phyloP scores from a whole-genome alignment of 176 grass and related monocot species.

The Saccharum spontaneum region DNA sequence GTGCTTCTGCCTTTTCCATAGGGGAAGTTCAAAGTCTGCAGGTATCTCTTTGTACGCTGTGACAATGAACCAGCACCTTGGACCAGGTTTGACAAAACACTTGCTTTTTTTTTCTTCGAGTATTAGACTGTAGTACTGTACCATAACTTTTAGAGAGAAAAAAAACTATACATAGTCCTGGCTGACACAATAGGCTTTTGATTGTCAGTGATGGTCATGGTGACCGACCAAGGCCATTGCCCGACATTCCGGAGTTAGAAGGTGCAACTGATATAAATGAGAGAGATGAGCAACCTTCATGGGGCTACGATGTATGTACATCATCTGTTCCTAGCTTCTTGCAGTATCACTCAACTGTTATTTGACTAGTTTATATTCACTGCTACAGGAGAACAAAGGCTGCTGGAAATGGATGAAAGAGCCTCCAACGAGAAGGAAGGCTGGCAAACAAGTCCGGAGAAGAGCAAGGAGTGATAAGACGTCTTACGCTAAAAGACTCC shows the following conservation, averaged over 20 bases:
- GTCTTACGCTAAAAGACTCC: constrained; percentile 55
- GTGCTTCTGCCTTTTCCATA: constrained; percentile 26
- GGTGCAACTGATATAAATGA: constrained; percentile 53
- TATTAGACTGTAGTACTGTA: background rate
- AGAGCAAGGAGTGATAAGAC: constrained; percentile 36
- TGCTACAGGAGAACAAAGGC: constrained; percentile 49
- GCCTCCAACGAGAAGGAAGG: constrained; percentile 61
- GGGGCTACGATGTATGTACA: constrained; percentile 74
- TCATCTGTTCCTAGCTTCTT: constrained; percentile 11
- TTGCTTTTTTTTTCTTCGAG: background rate
- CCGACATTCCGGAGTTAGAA: constrained; percentile 66
- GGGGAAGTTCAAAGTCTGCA: constrained; percentile 78
- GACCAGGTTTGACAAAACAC: constrained; percentile 62
- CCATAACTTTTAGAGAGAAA: background rate
- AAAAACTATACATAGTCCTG: background rate
- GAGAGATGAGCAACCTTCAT: constrained; percentile 63
- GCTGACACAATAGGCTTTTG: constrained; percentile 13
- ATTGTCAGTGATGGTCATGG: constrained; percentile 73
- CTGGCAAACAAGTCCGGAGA: constrained; percentile 40
- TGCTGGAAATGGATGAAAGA: constrained; percentile 84
- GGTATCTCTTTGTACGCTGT: constrained; percentile 91
- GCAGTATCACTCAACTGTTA: background rate
- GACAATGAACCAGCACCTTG: constrained; percentile 93
- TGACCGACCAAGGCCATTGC: constrained; percentile 71
- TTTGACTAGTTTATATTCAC: background rate